phyloP scores from a whole-genome alignment of 768 basidiomycete genomes.

The Auriscalpium orientale region DNA sequence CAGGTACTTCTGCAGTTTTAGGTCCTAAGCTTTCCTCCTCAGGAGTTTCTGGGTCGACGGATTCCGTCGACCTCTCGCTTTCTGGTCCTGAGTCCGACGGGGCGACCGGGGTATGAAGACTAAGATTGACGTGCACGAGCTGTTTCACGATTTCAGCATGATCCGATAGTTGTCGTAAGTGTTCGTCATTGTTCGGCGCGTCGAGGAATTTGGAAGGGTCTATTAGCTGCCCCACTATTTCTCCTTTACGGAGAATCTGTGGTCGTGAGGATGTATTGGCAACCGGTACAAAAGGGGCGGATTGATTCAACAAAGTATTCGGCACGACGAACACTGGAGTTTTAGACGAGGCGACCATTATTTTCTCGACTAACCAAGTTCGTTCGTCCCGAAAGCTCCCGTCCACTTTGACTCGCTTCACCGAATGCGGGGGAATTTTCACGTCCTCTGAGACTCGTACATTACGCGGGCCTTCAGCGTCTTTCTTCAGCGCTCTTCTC shows the following conservation, averaged over 20 bases:
- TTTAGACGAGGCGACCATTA: neutral
- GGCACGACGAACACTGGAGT: neutral
- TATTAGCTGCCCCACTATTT: neutral
- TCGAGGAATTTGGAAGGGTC: neutral
- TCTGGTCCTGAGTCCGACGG: too few relatives aligned
- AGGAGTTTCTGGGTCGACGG: neutral
- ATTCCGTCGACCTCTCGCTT: neutral
- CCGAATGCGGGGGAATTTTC: conserved; percentile 1
- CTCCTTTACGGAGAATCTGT: neutral
- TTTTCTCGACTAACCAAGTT: neutral
- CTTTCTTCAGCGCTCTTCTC: neutral
- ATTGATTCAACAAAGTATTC: neutral
- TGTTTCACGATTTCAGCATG: neutral
- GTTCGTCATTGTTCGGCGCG: neutral
- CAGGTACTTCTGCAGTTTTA: conserved; percentile 20
- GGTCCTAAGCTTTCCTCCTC: conserved; percentile 23
- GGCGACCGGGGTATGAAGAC: too few relatives aligned
- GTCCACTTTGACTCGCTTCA: neutral
- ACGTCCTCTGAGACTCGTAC: neutral
- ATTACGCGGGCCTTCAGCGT: neutral
- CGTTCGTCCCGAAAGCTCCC: neutral
- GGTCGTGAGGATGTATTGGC: neutral
- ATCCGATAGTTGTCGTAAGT: neutral
- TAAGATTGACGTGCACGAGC: neutral
- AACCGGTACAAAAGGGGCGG: neutral